Evolutionary conservation across 805 yeast species (phyloP).

Genomic region (Barnettozyma salicaria): DNA sequence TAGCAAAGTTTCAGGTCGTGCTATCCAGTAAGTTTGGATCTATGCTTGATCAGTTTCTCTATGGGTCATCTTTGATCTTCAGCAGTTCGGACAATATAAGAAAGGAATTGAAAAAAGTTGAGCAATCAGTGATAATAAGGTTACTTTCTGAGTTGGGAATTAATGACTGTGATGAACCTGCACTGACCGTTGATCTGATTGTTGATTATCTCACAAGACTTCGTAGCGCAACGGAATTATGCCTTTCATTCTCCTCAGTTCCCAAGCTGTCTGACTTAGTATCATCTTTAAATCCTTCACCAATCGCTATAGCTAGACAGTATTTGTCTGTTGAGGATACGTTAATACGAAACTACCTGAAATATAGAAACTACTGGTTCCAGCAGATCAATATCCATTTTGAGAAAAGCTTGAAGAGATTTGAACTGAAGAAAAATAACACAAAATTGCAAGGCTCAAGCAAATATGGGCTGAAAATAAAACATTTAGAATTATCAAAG

Average conservation of each 20-base stretch:
- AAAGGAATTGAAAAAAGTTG: not conserved
- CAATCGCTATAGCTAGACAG: not conserved
- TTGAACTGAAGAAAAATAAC: slow-evolving; percentile 10
- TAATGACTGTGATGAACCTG: not conserved
- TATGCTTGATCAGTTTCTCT: slow-evolving; percentile 10
- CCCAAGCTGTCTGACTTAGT: not conserved
- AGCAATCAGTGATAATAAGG: not conserved
- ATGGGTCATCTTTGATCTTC: not conserved
- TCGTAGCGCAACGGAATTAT: not conserved
- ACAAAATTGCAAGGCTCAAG: slow-evolving; percentile 16
- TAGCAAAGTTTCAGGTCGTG: slow-evolving; percentile 23
- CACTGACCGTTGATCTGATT: not conserved
- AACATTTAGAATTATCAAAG: not conserved
- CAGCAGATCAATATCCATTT: slow-evolving; percentile 11
- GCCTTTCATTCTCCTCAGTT: no score
- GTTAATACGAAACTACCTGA: slow-evolving; percentile 7
- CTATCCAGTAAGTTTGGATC: slow-evolving; percentile 20
- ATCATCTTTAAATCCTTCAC: not conserved
- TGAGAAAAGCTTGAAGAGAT: slow-evolving; percentile 10
- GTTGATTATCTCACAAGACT: no score
- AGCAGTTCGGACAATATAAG: not conserved
- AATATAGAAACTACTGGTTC: slow-evolving; percentile 3
- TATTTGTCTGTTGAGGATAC: slow-evolving; percentile 16
- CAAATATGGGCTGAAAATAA: slow-evolving; percentile 15
- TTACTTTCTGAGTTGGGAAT: not conserved